A percentile compares a stretch with the other conserved stretches of the same genome.
Evolutionary conservation across 176 grass and related monocot genomes (phyloP).

Genomic region (Cymbopogon citratus): DNA sequence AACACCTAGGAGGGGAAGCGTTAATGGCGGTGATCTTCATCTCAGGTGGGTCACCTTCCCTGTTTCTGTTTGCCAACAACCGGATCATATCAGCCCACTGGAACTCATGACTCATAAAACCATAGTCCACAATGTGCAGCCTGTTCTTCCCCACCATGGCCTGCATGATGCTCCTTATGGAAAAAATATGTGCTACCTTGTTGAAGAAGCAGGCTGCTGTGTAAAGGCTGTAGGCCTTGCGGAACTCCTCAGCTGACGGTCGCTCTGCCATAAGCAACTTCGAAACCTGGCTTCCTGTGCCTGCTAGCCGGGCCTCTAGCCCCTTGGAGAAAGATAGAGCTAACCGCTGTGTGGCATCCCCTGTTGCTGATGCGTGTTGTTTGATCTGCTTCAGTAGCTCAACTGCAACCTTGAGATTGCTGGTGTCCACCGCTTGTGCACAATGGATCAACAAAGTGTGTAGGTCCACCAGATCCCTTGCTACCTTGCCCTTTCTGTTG

Average conservation of each 20-base stretch:
- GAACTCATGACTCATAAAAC: constrained; percentile 24
- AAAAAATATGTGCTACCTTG: neutral
- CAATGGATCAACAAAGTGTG: constrained; percentile 48
- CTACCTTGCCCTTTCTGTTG: too few relatives aligned
- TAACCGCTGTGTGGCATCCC: constrained; percentile 54
- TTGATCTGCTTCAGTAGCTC: constrained; percentile 52
- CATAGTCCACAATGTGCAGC: constrained; percentile 40
- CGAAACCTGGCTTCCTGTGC: constrained; percentile 43
- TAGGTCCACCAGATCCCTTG: constrained; percentile 41
- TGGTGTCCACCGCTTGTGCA: constrained; percentile 40
- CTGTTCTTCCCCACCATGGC: constrained; percentile 5
- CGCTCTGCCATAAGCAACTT: constrained; percentile 5
- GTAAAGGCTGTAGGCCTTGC: constrained; percentile 30
- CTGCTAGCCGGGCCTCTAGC: constrained; percentile 43
- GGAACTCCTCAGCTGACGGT: constrained; percentile 5
- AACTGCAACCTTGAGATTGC: constrained; percentile 23
- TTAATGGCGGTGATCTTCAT: constrained; percentile 36
- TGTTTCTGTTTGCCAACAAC: neutral
- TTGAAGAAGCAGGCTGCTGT: constrained; percentile 21
- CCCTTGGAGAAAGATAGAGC: constrained; percentile 49
- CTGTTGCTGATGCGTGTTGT: constrained; percentile 34
- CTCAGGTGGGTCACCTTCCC: constrained; percentile 15
- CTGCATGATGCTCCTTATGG: neutral
- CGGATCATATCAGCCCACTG: constrained; percentile 28
- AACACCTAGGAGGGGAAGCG: neutral